Percentiles rank a stretch among this genome's conserved stretches.
Evolutionary conservation across 2,329 filamentous ascomycete genomes (phyloP).

Genomic region (Fusarium dlaminii): DNA sequence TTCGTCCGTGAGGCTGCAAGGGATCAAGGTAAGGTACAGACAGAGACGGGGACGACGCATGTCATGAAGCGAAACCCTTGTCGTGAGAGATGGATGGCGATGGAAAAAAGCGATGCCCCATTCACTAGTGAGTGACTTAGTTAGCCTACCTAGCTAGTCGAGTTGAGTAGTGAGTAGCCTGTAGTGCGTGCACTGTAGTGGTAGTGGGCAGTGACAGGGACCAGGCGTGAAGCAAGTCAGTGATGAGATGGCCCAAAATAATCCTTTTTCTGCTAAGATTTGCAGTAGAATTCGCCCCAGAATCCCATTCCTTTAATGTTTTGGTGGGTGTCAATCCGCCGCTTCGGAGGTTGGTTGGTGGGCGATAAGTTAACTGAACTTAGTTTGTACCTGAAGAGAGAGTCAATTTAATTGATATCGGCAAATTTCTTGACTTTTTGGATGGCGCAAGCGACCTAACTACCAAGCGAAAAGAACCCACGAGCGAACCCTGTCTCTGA

Average conservation of each 20-base stretch:
- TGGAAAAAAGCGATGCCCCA: constrained; percentile 37
- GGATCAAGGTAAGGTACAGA: constrained; percentile 25
- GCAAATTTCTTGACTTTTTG: constrained; percentile 21
- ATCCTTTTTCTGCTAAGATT: constrained; percentile 43
- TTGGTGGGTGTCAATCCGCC: constrained; percentile 36
- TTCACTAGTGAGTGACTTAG: constrained; percentile 32
- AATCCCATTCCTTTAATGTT: constrained; percentile 21
- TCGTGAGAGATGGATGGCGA: constrained; percentile 32
- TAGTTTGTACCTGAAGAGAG: not conserved
- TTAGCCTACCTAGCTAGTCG: not conserved
- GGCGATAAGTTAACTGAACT: not conserved
- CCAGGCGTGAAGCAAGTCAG: constrained; percentile 42
- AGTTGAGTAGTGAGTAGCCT: not conserved
- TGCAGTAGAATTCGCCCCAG: constrained; percentile 43
- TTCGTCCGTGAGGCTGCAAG: constrained; percentile 45
- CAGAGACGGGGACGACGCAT: constrained; percentile 33
- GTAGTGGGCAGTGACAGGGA: constrained; percentile 36
- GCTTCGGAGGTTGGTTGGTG: constrained; percentile 9
- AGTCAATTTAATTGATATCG: not conserved
- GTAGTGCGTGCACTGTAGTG: constrained; percentile 16
- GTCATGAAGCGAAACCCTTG: constrained; percentile 41
- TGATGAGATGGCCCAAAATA: constrained; percentile 35
- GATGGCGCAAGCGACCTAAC: constrained; percentile 40
- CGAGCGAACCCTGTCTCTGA: constrained; percentile 32
- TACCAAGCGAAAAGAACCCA: constrained; percentile 17